phyloP scores from a whole-genome alignment of 1,139 yeast genomes.

The Hansenula sp. region DNA sequence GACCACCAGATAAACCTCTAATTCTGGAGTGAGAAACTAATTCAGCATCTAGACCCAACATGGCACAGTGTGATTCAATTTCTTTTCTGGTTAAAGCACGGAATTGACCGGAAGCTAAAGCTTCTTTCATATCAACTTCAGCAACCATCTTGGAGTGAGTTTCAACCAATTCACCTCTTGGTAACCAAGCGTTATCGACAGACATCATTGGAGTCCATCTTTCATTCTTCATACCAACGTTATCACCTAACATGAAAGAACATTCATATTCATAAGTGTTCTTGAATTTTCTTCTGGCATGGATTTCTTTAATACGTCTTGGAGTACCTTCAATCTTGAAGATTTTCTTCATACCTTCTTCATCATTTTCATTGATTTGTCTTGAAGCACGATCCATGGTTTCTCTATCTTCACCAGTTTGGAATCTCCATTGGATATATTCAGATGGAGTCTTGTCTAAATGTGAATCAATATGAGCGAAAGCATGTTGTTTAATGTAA shows the following conservation, averaged over 20 bases:
- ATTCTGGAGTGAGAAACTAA: conserved; percentile 99
- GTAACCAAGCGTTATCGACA: conserved; percentile 99
- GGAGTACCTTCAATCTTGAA: conserved; percentile 98
- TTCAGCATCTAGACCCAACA: conserved; percentile 98
- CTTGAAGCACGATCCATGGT: conserved; percentile 99
- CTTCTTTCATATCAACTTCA: conserved; percentile 99
- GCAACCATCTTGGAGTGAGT: conserved; percentile 99
- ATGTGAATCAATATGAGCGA: conserved; percentile 97
- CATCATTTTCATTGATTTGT: conserved; percentile 95
- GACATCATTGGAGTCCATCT: conserved; percentile 99
- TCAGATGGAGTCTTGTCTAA: conserved; percentile 99
- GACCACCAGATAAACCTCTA: conserved; percentile 99
- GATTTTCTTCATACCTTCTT: conserved; percentile 98
- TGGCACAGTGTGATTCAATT: conserved; percentile 97
- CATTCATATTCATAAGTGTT: conserved; percentile 99
- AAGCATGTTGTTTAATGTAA: conserved; percentile 99
- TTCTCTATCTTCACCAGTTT: conserved; percentile 99
- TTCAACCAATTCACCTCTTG: conserved; percentile 99
- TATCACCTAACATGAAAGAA: conserved; percentile 95
- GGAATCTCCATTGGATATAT: conserved; percentile 99
- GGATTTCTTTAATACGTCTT: conserved; percentile 95
- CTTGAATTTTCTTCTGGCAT: conserved; percentile 99
- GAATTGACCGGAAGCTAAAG: conserved; percentile 99
- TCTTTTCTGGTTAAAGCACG: conserved; percentile 99
- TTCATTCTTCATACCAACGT: conserved; percentile 97